Conservation (phyloP, 2,329 filamentous ascomycete genomes). For the Phaeosphaeria sp. region DNA sequence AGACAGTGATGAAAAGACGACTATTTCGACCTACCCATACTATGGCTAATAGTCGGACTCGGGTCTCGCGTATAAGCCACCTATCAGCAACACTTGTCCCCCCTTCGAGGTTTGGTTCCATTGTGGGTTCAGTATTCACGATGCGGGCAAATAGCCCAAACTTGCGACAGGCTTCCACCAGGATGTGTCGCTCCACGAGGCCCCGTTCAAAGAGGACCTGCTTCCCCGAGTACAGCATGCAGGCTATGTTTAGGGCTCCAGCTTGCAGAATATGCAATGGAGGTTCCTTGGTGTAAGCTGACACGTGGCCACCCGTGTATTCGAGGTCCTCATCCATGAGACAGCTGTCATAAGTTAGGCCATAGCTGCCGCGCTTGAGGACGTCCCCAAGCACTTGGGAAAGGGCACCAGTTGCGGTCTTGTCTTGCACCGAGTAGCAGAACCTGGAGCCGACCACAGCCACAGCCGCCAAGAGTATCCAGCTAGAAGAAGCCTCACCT, state of each 20-base stretch:
- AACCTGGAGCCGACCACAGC: slow-evolving; percentile 35
- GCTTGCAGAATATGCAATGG: background rate
- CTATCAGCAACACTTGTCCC: background rate
- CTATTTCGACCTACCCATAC: background rate
- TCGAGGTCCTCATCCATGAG: background rate
- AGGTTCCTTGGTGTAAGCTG: background rate
- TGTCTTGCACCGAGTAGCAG: slow-evolving; percentile 6
- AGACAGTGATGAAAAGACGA: slow-evolving; percentile 8
- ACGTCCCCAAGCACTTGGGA: slow-evolving; percentile 4
- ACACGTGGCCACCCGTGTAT: background rate
- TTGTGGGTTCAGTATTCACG: background rate
- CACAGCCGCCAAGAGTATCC: slow-evolving; percentile 31
- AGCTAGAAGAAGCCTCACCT: slow-evolving; percentile 9
- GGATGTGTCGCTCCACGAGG: slow-evolving; percentile 6
- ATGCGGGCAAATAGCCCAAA: slow-evolving; percentile 4
- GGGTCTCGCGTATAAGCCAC: background rate
- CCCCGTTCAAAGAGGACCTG: slow-evolving; percentile 8
- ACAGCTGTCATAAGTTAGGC: background rate
- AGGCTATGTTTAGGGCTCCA: slow-evolving; percentile 14
- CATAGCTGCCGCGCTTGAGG: background rate
- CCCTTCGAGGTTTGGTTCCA: background rate
- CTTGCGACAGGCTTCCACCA: slow-evolving; percentile 11
- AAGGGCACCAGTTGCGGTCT: background rate
- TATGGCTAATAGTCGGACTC: background rate
- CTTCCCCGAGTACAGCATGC: slow-evolving; percentile 14